Conservation (phyloP, 306 rosid genomes). For the Acmispon strigosus region DNA sequence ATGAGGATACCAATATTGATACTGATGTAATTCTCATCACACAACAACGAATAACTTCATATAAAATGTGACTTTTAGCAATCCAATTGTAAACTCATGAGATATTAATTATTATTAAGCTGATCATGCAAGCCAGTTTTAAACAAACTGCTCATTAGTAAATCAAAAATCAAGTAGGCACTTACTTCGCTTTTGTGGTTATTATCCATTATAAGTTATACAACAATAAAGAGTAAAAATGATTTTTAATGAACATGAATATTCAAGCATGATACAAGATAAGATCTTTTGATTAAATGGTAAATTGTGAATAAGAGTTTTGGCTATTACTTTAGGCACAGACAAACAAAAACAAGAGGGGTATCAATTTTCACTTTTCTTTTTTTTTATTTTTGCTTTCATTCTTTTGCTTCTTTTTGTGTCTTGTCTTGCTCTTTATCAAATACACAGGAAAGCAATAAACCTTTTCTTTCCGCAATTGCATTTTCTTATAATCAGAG, state of each 20-base stretch:
- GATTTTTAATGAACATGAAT: background rate
- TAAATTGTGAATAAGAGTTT: background rate
- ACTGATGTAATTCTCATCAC: background rate
- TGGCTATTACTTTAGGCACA: background rate
- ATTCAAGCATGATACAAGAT: background rate
- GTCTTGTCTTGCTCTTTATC: background rate
- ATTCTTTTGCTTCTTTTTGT: background rate
- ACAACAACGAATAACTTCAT: background rate
- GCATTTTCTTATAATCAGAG: background rate
- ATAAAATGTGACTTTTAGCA: background rate
- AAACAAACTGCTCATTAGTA: background rate
- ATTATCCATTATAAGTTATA: background rate
- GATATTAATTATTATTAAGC: background rate
- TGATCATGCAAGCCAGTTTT: background rate
- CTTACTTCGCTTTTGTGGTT: background rate
- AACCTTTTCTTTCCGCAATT: conserved; percentile 1
- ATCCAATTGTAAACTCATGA: background rate
- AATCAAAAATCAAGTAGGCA: background rate
- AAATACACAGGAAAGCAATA: background rate
- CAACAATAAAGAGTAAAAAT: background rate
- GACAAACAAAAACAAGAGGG: background rate
- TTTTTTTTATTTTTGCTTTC: background rate
- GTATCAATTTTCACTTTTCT: background rate
- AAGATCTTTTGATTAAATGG: too few relatives aligned
- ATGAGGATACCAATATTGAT: background rate